Evolutionary conservation across 108 stramenopile species (phyloP), one percentile per base, ranked within the genome.

Genomic region (Skeletonema grethae): DNA sequence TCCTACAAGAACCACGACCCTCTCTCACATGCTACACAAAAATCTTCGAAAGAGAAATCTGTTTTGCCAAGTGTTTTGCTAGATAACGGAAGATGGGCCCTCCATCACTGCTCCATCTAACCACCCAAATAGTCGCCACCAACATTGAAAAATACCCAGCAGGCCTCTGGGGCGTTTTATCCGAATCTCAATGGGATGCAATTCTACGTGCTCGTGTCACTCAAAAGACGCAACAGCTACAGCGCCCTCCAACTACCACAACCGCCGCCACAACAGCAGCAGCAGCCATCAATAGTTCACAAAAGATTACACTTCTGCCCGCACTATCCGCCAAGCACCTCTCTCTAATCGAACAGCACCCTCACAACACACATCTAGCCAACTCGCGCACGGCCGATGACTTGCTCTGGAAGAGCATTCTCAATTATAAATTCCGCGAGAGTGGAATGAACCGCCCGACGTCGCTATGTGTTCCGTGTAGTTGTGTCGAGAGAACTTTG

Each of bases 121-220:
- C 68, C 20, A 73, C 55, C 0, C 62, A 61, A 73, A 34, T 57
- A 6, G 61, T 70, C 12, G 46, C 79, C 1, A 35, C 69, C 57
- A 65, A 69, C 25, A 55, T 80, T 59, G 79, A 80, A 55, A 63
- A 69, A 28, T 73, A 73, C 58, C 48, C 58, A 10, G 68, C 79
- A 13, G 56, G 32, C 24, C 31, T 63, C 22, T 62, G 73, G 36
- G 72, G 65, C 15, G 34, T 65, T 0, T 50, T 80, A 24, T 80
- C 79, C 16, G 79, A 80, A 34, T 66, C 24, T 45, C 67, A 73
- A 45, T 80, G 79, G 79, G 79, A 80, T 22, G 24, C 10, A 56
- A 58, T 80, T 11, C n/a, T 80, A 9, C 18, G 30, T 36, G 61
- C 46, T 6, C 70, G 70, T 9, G 53, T 48, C n/a, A 56, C n/a